Percentiles rank a stretch among this genome's conserved stretches.
Conservation (phyloP, 148 eudicot genomes). For the Rhododendron mucronatum region DNA sequence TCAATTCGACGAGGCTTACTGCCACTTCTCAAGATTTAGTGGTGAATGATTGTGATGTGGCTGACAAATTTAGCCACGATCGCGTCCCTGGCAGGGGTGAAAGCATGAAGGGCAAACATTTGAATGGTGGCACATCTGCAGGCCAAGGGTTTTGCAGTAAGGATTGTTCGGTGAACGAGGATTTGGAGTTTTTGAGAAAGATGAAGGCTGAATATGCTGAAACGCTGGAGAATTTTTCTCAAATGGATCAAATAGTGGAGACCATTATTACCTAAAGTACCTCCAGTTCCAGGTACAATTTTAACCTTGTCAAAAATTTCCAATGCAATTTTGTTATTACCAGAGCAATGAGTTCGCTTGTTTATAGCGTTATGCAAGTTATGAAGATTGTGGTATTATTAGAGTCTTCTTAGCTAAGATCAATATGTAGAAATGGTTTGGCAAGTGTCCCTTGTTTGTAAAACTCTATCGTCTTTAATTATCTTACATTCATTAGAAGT, state of each 20-base stretch:
- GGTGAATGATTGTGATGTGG: background rate
- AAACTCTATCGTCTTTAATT: background rate
- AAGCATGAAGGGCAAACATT: background rate
- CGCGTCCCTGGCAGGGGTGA: background rate
- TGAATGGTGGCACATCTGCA: background rate
- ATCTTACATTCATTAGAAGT: background rate
- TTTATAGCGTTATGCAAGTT: background rate
- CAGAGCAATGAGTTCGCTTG: background rate
- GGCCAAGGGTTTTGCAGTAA: background rate
- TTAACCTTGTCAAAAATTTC: background rate
- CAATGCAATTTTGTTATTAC: background rate
- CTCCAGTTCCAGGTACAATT: background rate
- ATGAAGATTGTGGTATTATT: too few relatives aligned
- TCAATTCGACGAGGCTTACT: background rate
- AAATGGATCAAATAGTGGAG: background rate
- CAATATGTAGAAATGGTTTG: background rate
- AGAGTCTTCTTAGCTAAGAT: too few relatives aligned
- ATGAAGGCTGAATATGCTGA: background rate
- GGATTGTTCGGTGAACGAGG: background rate
- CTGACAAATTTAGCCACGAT: background rate
- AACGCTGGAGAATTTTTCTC: background rate
- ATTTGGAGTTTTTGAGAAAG: background rate
- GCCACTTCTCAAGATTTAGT: background rate
- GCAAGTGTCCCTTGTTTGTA: background rate
- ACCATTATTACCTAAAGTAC: background rate